Evolutionary conservation across 305 asterid species (phyloP).

Genomic region (Fraxinus angustifolia): DNA sequence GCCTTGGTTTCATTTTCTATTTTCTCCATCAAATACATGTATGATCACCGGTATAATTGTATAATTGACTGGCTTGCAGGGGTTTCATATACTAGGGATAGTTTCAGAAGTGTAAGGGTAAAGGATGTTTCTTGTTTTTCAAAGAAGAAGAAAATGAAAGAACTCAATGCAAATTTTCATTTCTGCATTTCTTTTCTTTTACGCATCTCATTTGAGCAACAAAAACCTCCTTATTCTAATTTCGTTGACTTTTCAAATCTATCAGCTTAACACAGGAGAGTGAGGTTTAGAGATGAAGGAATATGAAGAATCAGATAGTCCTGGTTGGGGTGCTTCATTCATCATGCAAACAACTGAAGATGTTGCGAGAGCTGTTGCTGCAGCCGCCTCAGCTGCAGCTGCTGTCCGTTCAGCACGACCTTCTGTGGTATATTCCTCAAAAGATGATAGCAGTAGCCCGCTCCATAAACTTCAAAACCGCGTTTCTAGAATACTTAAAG

Average conservation of each 20-base stretch:
- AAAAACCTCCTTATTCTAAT: neutral
- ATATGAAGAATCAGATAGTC: conserved; percentile 71
- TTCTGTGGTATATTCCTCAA: conserved; percentile 83
- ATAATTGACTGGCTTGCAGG: neutral
- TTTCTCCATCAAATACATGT: neutral
- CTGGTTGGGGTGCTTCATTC: conserved; percentile 80
- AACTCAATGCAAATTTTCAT: neutral
- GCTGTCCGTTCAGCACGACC: conserved; percentile 82
- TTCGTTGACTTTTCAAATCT: conserved; percentile 2
- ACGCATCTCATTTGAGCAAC: neutral
- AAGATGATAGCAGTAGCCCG: conserved; percentile 77
- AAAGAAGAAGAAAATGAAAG: conserved; percentile 5
- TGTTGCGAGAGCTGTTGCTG: conserved; percentile 95
- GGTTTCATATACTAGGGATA: neutral
- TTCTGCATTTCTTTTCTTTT: neutral
- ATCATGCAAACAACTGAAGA: conserved; percentile 82
- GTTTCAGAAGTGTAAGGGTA: neutral
- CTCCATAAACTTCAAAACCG: conserved; percentile 77
- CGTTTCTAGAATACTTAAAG: conserved; percentile 78
- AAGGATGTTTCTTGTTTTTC: conserved; percentile 3
- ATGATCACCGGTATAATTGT: neutral
- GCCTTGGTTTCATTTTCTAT: neutral
- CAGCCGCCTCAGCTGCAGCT: conserved; percentile 55
- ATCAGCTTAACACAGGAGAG: conserved; percentile 30
- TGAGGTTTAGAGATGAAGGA: conserved; percentile 55